Evolutionary conservation across 1,139 yeast species (phyloP), one percentile per base, ranked within the genome.

Genomic region (Yamadazyma aaseri): DNA sequence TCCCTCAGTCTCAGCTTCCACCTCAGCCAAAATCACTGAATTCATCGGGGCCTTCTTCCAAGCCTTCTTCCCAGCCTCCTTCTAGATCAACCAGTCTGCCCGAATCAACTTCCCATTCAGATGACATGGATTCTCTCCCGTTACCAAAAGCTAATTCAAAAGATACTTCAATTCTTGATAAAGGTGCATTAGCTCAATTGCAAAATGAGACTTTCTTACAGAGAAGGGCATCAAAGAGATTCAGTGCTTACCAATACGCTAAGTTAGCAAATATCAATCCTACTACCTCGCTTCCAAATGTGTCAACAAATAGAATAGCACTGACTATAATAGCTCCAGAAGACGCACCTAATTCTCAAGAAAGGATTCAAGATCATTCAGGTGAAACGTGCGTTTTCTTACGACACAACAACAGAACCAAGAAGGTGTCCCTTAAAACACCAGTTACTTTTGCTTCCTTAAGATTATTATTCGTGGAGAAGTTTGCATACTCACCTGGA

Each of bases 231-330:
- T 89, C 97, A 0, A 77, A 87, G 46, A 65, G 98, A 40, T 92
- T 84, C 53, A 86, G 96, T 17, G 96, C 97, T 0, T 92, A 89
- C 45, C 97, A 92, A 52, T 85, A 83, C 60, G 90, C 95, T 1
- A 86, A 84, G 49, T 69, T 86, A 16, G 71, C 89, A 1, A 80
- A 76, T 44, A 68, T 44, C 3, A 46, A 36, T 63, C 44, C 63
- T 69, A 4, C 71, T 69, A 36, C 42, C 22, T 38, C 45, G 10
- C 35, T 51, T 15, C 53, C 57, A 2, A 45, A 34, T 25, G 45
- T 50, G 16, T 33, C 29, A 10, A 20, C 40, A n/a, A 42, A 38
- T 11, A 32, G 40, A 18, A 34, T 44, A 31, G 26, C 22, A 9
- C 31, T 35, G 4, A 37, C 29, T 35, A 38, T 26, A 5, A 47